Base-by-base conservation (phyloP, 257 asterid species). In the Parsonsia alboflavescens region DNA sequence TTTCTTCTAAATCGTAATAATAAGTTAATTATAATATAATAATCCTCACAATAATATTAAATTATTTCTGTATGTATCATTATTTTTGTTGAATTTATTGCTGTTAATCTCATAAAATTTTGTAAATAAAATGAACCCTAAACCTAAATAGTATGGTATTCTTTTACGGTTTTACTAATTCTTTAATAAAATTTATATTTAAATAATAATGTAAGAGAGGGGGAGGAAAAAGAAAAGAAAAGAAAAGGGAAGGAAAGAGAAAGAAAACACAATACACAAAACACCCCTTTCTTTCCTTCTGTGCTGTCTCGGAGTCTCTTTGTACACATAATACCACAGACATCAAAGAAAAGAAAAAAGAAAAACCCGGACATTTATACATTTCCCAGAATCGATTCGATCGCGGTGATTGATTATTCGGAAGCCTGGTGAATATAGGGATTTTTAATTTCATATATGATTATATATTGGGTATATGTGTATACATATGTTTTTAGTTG, bases 371-470 rank as follows among this genome's bases (percentile, higher is more conserved):
- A 48, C 57, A 22, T 75, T 72, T 56, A 45, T 62, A 74, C 77
- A 68, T 44, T 77, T 61, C 72, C 77, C 65, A 39, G 81, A 88
- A 86, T 85, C 86, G 83, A 84, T 83, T 85, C 88, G 89, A 84
- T 86, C 86, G 84, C 69, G 71, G 78, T 82, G 46, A 53, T 82
- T 81, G 85, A 77, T 83, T 77, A 21, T 69, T 76, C 79, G 12
- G 75, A 19, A 3, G 72, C 22, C 70, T 49, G 77, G 17, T 63
- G 65, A 10, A 33, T 28, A 0, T 36, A n/a, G 59, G 41, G 63
- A 61, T 39, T 72, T 33, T 67, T 73, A 2, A 9, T 45, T 33
- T 36, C 46, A 70, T 67, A 70, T 67, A 56, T 58, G 16, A 53
- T 36, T 75, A 46, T 45, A 24, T 66, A 36, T 54, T 16, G 16